Base-by-base conservation (phyloP, 2,329 filamentous ascomycete species). In the Xylariaceae sp. region DNA sequence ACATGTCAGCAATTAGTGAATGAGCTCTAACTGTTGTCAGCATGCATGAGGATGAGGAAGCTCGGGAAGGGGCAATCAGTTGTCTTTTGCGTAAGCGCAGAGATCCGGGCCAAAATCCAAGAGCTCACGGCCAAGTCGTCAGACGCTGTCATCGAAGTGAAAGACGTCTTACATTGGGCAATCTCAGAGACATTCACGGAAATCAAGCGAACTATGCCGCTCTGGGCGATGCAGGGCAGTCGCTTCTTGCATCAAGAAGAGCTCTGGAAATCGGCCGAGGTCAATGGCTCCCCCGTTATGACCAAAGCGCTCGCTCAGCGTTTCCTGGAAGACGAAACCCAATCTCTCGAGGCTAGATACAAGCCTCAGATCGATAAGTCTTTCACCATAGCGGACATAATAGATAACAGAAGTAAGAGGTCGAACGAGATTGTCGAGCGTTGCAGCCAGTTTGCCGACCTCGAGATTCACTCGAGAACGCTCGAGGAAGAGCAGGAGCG, bases 1-100 rank as follows among this genome's bases (percentile, higher is more conserved):
- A n/a, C 48, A 30, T 30, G 23, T 13, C 9, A 51, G 18, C 5
- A 18, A 18, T 23, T 39, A n/a, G 15, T 30, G 4, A 34, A 8
- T 18, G n/a, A 6, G 3, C 10, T 8, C 17, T 57, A 49, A 57
- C 34, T 3, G 9, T 4, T 17, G 23, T 42, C 54, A 82, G 85
- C 85, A 53, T 84, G 85, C 0, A 88, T 88, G 85, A 74, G 86
- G 60, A 68, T 88, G 0, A 76, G 86, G 2, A 80, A 87, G 37
- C 73, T 88, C 0, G 75, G 73, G 0, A 73, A 74, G 0, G 80
- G 79, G 0, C 84, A 88, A 58, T 81, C 80, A 0, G 70, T 88
- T 0, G 70, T 73, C 13, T 81, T 86, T 49, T 64, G 53, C 37
- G 55, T 56, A 7, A 56, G 74, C 4, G 34, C 37, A 5, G 60